Base-by-base conservation (phyloP, 441 rosid genomes). In the Syzygium syzygioides region DNA sequence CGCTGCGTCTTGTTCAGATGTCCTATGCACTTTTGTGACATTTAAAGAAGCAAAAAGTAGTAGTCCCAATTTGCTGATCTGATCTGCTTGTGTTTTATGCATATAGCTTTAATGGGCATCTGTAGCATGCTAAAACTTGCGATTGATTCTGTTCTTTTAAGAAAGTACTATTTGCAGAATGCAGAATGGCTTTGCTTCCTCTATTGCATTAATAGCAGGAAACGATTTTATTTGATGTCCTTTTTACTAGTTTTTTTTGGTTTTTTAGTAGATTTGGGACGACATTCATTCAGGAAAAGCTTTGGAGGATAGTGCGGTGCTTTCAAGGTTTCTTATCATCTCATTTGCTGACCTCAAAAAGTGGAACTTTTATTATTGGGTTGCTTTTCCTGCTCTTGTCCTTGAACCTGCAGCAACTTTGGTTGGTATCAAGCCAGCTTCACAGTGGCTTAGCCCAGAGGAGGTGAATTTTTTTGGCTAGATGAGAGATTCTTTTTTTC, bases 361-460 rank as follows among this genome's bases (percentile, higher is more conserved):
- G 71, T 97, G 99, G 99, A 97, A 90, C 87, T 98, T 98, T 88
- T 94, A 94, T 88, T 98, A 98, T 89, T 94, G 98, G 97, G 93
- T 98, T 95, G 98, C 98, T 37, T 98, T 98, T 87, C 99, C 99
- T 88, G 98, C 97, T 52, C 93, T 98, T 87, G 95, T 92, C 85
- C 96, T 97, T 90, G 95, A 95, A 92, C 99, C 99, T 88, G 96
- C 98, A 56, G 99, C 93, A 71, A 95, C 91, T 9, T 86, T 98
- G 92, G 90, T 94, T 55, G 95, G 95, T 28, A 92, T 96, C 92
- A 96, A 91, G 93, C 95, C 97, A 85, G 99, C 98, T 88, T 94
- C 96, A 1, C 93, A 95, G 88, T 94, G 96, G 94, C 95, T 98
- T 92, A 95, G 92, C 88, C 85, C 86, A 20, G 93, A 95, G 92